A percentile compares a stretch with the other conserved stretches of the same genome.
phyloP scores from a whole-genome alignment of 176 grass and related monocot species.

The Eleusine indica region DNA sequence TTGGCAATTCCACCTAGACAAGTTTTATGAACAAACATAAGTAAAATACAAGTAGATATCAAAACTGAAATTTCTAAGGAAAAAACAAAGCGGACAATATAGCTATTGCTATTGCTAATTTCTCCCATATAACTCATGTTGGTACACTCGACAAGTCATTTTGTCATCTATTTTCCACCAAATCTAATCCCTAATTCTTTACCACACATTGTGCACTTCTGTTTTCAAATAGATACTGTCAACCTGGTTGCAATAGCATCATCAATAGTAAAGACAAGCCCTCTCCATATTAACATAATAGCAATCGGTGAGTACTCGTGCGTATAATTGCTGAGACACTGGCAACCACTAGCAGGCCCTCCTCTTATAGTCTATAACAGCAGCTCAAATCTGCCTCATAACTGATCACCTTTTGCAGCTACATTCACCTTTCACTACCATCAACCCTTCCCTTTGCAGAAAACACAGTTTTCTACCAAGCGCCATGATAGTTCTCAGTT shows the following conservation, averaged over 20 bases:
- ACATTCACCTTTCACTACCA: too few relatives aligned
- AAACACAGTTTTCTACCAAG: background rate
- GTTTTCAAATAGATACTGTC: background rate
- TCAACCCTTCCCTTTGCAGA: background rate
- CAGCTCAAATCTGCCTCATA: background rate
- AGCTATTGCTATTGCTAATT: background rate
- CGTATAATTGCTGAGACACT: background rate
- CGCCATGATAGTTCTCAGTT: background rate
- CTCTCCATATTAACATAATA: background rate
- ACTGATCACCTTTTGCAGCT: background rate
- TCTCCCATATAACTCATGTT: background rate
- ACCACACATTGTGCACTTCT: too few relatives aligned
- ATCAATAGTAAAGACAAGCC: background rate
- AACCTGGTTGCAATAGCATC: background rate
- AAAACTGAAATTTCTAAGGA: background rate
- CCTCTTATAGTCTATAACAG: background rate
- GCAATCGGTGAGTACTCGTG: background rate
- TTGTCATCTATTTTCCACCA: background rate
- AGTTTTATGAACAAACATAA: conserved; percentile 34
- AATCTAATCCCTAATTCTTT: background rate
- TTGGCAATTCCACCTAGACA: conserved; percentile 84
- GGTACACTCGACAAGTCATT: background rate
- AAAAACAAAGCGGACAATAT: background rate
- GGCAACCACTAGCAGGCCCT: background rate
- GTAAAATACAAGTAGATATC: conserved; percentile 14